A percentile compares a stretch with the other conserved stretches of the same genome.
phyloP scores from a whole-genome alignment of 2,329 filamentous ascomycete genomes.

The Diplodia corticola region DNA sequence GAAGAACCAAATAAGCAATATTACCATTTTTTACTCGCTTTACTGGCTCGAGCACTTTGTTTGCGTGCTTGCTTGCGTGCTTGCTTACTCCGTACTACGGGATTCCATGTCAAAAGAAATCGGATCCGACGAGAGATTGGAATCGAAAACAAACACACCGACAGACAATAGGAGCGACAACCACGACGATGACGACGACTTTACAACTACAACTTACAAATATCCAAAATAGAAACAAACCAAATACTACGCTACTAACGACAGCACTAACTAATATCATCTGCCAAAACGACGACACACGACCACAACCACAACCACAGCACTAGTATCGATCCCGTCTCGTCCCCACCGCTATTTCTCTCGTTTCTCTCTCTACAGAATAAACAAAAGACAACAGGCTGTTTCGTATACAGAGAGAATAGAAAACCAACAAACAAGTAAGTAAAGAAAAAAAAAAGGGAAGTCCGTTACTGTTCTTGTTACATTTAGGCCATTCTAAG shows the following conservation, averaged over 20 bases:
- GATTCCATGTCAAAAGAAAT: too few species aligned
- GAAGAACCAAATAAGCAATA: too few species aligned
- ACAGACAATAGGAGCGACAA: neutral
- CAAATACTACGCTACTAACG: neutral
- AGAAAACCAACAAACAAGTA: neutral
- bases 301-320: neutral
- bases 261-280: neutral
- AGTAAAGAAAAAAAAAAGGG: neutral
- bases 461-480: constrained; percentile 2
- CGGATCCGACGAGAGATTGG: neutral
- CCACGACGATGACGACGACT: neutral
- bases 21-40: too few species aligned
- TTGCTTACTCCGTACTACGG: too few species aligned
- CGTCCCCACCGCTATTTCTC: too few species aligned
- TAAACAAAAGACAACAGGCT: neutral
- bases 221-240: neutral
- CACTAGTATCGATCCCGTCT: neutral
- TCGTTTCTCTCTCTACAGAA: neutral
- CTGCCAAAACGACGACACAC: too few species aligned
- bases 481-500: neutral
- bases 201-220: neutral
- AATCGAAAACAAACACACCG: too few species aligned
- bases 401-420: neutral
- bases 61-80: too few species aligned
- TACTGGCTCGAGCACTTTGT: too few species aligned